Conservation (phyloP, 164 flowering plant species). For the Houttuynia cordata region DNA sequence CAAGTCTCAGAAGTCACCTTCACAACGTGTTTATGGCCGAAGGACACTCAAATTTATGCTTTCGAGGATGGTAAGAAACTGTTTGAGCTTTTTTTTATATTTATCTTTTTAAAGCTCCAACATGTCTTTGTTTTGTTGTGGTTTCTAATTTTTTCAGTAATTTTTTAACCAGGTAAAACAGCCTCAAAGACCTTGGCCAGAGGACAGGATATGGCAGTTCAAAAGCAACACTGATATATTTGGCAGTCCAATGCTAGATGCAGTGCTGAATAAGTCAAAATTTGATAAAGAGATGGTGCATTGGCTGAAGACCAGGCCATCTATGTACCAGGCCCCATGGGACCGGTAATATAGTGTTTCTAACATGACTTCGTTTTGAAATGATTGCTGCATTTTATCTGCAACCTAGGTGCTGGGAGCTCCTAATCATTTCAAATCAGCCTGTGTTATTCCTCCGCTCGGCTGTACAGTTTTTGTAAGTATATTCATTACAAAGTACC, state of each 20-base stretch:
- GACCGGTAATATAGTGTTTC: conserved; percentile 21
- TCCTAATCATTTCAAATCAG: conserved; percentile 42
- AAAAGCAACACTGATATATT: conserved; percentile 35
- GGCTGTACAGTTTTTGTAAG: conserved; percentile 49
- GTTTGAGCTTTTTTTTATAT: background rate
- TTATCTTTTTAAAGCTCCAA: background rate
- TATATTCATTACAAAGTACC: conserved; percentile 29
- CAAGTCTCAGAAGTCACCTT: conserved; percentile 59
- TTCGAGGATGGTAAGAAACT: conserved; percentile 61
- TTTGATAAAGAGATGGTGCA: conserved; percentile 77
- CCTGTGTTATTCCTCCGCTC: conserved; percentile 17
- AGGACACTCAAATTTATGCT: conserved; percentile 65
- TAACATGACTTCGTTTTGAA: conserved; percentile 25
- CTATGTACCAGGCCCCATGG: conserved; percentile 59
- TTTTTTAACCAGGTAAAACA: conserved; percentile 59
- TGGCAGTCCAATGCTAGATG: conserved; percentile 95
- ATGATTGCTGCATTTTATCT: conserved; percentile 28
- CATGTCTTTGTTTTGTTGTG: background rate
- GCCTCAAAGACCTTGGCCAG: conserved; percentile 88
- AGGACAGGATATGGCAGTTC: conserved; percentile 80
- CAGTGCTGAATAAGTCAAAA: conserved; percentile 34
- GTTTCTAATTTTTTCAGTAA: background rate
- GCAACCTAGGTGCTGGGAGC: conserved; percentile 24
- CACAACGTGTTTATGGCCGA: conserved; percentile 72
- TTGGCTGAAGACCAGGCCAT: conserved; percentile 79